Conservation (phyloP, 352 stramenopile genomes). For the Pythium oligandrum region DNA sequence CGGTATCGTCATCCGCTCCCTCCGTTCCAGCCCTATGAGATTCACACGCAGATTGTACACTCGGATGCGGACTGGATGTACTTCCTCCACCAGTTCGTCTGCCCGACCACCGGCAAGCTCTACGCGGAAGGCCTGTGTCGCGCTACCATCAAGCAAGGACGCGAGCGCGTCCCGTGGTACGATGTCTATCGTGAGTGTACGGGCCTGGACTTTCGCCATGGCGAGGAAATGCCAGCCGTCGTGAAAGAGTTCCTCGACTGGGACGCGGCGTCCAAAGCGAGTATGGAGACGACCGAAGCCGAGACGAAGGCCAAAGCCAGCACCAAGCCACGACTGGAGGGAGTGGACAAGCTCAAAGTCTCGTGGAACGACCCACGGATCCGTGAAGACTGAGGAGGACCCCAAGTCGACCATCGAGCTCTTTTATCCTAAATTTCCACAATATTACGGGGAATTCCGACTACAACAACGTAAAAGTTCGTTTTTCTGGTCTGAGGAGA, state of each 20-base stretch:
- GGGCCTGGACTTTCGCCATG: slow-evolving; percentile 9
- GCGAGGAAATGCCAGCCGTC: slow-evolving; percentile 10
- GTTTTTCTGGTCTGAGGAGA: too few species aligned
- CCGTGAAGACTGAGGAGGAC: not conserved
- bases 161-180: slow-evolving; percentile 10
- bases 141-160: slow-evolving; percentile 18
- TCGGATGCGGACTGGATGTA: slow-evolving; percentile 27
- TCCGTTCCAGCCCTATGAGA: slow-evolving; percentile 21
- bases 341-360: slow-evolving; percentile 4
- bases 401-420: too few species aligned
- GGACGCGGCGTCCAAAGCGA: slow-evolving; percentile 19
- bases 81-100: slow-evolving; percentile 25
- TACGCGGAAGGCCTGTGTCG: slow-evolving; percentile 23
- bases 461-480: too few species aligned
- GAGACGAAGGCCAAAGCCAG: not conserved
- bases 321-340: not conserved
- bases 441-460: too few species aligned
- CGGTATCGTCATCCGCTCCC: slow-evolving; percentile 20
- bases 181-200: slow-evolving; percentile 16
- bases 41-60: slow-evolving; percentile 22
- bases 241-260: slow-evolving; percentile 26
- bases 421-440: too few species aligned
- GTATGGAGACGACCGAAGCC: slow-evolving; percentile 22
- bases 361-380: slow-evolving; percentile 11
- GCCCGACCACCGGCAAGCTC: slow-evolving; percentile 20